Percentiles rank a stretch among this genome's conserved stretches.
Conservation (phyloP, 2,329 filamentous ascomycete genomes). For the Botrytis cinerea region DNA sequence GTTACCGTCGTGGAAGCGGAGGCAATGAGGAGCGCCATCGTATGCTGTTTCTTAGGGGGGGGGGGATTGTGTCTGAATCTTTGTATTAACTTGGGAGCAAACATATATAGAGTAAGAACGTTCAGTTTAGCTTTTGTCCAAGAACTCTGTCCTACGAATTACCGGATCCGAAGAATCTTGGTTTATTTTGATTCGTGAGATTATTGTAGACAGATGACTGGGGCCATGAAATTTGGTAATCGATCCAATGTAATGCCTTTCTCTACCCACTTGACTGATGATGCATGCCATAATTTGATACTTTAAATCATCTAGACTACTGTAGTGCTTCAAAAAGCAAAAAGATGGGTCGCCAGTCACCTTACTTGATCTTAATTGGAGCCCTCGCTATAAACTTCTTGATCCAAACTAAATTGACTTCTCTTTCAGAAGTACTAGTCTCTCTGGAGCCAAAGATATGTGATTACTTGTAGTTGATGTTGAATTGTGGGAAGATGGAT, state of each 20-base stretch:
- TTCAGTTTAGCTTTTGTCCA: not conserved
- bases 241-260: not conserved
- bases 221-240: not conserved
- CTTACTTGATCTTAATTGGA: not conserved
- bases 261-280: not conserved
- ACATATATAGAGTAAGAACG: not conserved
- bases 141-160: not conserved
- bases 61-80: not conserved
- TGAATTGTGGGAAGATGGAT: not conserved
- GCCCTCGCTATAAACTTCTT: not conserved
- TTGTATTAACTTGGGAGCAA: not conserved
- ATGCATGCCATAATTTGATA: not conserved
- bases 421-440: not conserved
- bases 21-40: not conserved
- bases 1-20: not conserved
- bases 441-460: not conserved
- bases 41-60: not conserved
- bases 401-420: not conserved
- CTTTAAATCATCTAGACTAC: not conserved
- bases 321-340: not conserved
- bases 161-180: not conserved
- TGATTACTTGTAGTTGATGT: not conserved
- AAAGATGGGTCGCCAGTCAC: not conserved
- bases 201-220: not conserved
- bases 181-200: not conserved